These are phyloP conservation scores for Tetracladium setigerum DNA, from an alignment of 495 filamentous ascomycete genomes.

Conservation along the genomic window DNA sequence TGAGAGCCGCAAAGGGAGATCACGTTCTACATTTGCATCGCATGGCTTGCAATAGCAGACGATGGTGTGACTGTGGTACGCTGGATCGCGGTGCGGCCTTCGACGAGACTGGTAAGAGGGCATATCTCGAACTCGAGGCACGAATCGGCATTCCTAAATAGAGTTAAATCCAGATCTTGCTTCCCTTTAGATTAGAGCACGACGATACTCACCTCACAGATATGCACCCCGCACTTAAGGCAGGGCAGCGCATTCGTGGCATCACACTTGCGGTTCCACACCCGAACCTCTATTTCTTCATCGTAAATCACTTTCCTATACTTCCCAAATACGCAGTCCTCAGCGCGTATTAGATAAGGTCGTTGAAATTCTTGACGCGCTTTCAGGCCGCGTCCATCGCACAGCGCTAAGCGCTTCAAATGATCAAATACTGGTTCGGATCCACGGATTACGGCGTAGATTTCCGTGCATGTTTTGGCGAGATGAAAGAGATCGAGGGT, in stretches of 20 bases:
- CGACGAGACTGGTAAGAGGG: not conserved
- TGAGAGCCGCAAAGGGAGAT: conserved; percentile 13
- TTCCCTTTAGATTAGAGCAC: not conserved
- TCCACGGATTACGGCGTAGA: not conserved
- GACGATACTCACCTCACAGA: conserved; percentile 14
- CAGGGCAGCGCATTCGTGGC: conserved; percentile 15
- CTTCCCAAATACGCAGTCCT: not conserved
- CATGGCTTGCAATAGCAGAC: conserved; percentile 16
- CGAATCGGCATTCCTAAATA: conserved; percentile 7
- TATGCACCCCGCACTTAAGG: conserved; percentile 16
- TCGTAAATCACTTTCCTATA: conserved; percentile 3
- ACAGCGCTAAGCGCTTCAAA: conserved; percentile 1
- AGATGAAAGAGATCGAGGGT: conserved; percentile 5
- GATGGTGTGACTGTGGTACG: not conserved
- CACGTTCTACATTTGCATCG: conserved; percentile 10
- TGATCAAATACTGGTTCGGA: not conserved
- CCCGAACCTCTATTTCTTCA: conserved; percentile 17
- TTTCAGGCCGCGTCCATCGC: conserved; percentile 1
- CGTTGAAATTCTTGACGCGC: conserved; percentile 3
- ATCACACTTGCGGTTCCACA: conserved; percentile 14
- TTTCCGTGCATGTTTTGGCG: not conserved
- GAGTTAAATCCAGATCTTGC: not conserved
- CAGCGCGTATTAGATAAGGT: not conserved
- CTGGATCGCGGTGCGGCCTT: not conserved
- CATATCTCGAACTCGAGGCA: conserved; percentile 7